Evolutionary conservation across 345 rosid species (phyloP).

Genomic region (Murraya koenigii): DNA sequence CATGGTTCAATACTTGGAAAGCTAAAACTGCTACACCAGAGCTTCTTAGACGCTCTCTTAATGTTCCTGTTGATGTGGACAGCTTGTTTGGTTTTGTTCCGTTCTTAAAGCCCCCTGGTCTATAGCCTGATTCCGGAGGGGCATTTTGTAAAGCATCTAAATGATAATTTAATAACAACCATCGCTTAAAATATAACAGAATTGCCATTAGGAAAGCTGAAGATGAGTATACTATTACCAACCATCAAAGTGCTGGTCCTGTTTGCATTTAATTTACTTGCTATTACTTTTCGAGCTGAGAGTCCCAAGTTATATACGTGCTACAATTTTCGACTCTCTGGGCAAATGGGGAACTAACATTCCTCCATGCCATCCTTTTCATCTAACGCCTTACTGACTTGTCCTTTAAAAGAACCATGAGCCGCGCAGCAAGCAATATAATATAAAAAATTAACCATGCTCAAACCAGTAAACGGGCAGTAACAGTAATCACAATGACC

Average conservation of each 20-base stretch:
- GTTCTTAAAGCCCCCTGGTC: slow-evolving; percentile 80
- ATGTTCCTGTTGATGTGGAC: slow-evolving; percentile 64
- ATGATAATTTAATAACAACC: too few relatives aligned
- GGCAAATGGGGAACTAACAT: not conserved
- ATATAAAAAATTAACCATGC: slow-evolving; percentile 34
- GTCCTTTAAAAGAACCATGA: slow-evolving; percentile 38
- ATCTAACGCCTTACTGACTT: not conserved
- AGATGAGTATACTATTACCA: not conserved
- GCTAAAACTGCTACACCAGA: slow-evolving; percentile 67
- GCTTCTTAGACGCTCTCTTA: slow-evolving; percentile 48
- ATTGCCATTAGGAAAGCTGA: too few relatives aligned
- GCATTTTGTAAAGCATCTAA: not conserved
- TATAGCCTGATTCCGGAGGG: slow-evolving; percentile 30
- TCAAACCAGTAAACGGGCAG: slow-evolving; percentile 39
- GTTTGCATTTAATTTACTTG: too few relatives aligned
- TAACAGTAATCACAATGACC: slow-evolving; percentile 59
- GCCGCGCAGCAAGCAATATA: slow-evolving; percentile 36
- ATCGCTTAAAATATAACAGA: too few relatives aligned
- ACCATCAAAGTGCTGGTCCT: not conserved
- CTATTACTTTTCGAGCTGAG: not conserved
- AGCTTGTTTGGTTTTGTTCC: slow-evolving; percentile 48
- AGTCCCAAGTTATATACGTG: too few relatives aligned
- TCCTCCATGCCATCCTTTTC: not conserved
- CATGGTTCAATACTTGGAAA: slow-evolving; percentile 92
- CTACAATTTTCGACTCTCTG: not conserved